These are phyloP conservation scores for Talaromyces sp. DNA, from an alignment of 2,329 filamentous ascomycete species.

Conservation along the genomic window DNA sequence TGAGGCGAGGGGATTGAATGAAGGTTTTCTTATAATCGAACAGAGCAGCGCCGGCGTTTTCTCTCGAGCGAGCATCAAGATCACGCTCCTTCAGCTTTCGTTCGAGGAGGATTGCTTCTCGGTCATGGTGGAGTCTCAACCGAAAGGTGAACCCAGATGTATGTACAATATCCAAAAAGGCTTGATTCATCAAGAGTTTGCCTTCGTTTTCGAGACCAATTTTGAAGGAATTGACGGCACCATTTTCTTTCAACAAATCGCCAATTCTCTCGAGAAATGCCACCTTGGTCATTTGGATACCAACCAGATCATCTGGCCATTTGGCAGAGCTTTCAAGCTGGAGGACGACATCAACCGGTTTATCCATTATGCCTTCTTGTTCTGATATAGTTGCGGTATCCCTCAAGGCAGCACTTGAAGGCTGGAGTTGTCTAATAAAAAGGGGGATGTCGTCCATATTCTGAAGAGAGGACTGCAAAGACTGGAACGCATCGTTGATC, in stretches of 20 bases:
- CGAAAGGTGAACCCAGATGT: constrained; percentile 69
- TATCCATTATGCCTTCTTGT: constrained; percentile 16
- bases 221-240: constrained; percentile 57
- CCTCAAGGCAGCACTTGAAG: constrained; percentile 66
- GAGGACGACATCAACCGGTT: constrained; percentile 70
- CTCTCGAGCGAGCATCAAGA: constrained; percentile 58
- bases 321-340: constrained; percentile 90
- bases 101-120: constrained; percentile 75
- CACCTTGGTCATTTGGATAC: constrained; percentile 89
- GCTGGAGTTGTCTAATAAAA: constrained; percentile 73
- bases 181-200: constrained; percentile 65
- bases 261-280: constrained; percentile 75
- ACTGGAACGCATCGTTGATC: constrained; percentile 63
- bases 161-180: constrained; percentile 77
- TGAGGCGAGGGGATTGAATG: constrained; percentile 68
- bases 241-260: constrained; percentile 60
- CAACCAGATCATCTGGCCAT: constrained; percentile 87
- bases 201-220: constrained; percentile 75
- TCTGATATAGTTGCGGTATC: constrained; percentile 52
- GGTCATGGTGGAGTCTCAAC: constrained; percentile 80
- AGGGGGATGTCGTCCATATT: constrained; percentile 77
- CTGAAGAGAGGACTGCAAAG: constrained; percentile 71
- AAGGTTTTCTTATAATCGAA: constrained; percentile 66
- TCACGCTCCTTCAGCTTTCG: constrained; percentile 70
- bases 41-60: constrained; percentile 64